Base-by-base conservation (phyloP, 2,329 filamentous ascomycete genomes). In the Tetracladium maxilliforme region DNA sequence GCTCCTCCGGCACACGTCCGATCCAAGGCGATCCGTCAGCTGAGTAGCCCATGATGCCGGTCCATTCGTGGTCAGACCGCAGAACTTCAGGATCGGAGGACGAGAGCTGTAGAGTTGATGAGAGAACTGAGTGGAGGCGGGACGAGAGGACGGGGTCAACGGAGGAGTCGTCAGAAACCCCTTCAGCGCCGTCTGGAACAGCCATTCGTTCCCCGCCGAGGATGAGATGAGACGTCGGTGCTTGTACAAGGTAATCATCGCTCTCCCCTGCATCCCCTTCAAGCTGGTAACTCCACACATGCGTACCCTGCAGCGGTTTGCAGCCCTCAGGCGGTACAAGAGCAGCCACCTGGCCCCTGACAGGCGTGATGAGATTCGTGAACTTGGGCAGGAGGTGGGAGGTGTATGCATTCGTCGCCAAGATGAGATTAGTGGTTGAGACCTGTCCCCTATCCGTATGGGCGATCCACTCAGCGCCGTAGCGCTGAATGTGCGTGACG, bases 331-430 rank as follows among this genome's bases (percentile, higher is more conserved):
- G 70, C 5, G 76, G 75, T 4, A 60, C 39, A 12, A 86, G 58
- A 1, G 75, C 66, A 21, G 64, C 66, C 51, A 86, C 70, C 41
- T 86, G 72, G 2, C 80, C 83, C 14, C 79, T 61, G 3, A 79
- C 72, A 0, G 86, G 86, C 3, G 86, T 68, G 33, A 92, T 77
- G 7, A 84, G 58, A 34, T 73, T 68, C 7, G 65, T 57, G 37
- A 87, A 75, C 17, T 54, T 43, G 0, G 80, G 80, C 3, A 87
- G 52, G 4, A 93, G 58, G 31, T 73, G 63, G 2, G 80, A 81
- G 0, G 82, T 86, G 47, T 92, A 92, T 4, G 60, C 86, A 42
- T 93, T 93, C 1, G 78, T 87, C 5, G 81, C 77, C 10, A 92
- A 62, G 11, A 93, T 60, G 12, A 92, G 67, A 17, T 66, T 61